Evolutionary conservation across 768 basidiomycete species (phyloP).

Genomic region (Mycena belliarum): DNA sequence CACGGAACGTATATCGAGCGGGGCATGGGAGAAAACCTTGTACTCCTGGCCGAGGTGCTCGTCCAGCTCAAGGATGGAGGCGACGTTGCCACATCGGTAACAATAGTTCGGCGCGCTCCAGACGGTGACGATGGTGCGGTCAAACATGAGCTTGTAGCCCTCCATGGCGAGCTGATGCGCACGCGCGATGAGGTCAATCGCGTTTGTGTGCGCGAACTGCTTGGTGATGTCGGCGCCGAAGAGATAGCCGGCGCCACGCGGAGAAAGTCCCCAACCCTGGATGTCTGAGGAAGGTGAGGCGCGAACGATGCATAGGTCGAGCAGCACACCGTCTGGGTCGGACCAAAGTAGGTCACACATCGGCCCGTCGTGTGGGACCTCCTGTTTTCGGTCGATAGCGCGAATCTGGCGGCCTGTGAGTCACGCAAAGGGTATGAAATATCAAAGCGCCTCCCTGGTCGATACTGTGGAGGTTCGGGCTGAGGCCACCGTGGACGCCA

Average conservation of each 20-base stretch:
- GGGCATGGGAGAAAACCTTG: constrained; percentile 92
- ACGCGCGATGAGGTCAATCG: constrained; percentile 91
- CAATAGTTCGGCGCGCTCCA: constrained; percentile 99
- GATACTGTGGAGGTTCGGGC: constrained; percentile 81
- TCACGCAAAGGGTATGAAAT: neutral
- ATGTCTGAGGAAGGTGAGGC: constrained; percentile 56
- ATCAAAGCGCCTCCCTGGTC: constrained; percentile 70
- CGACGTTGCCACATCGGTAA: constrained; percentile 95
- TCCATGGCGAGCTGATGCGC: constrained; percentile 99
- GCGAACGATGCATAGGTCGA: neutral
- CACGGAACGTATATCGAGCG: constrained; percentile 79
- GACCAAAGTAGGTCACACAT: constrained; percentile 99
- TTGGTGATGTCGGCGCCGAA: constrained; percentile 94
- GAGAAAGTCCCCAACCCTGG: constrained; percentile 92
- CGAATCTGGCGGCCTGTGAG: constrained; percentile 63
- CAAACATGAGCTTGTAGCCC: constrained; percentile 97
- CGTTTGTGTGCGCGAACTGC: constrained; percentile 86
- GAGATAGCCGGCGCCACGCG: constrained; percentile 94
- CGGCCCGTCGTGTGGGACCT: constrained; percentile 96
- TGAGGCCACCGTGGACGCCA: constrained; percentile 96
- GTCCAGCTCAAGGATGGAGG: constrained; percentile 91
- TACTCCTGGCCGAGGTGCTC: constrained; percentile 93
- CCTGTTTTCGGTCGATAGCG: constrained; percentile 92
- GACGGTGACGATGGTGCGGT: constrained; percentile 91
- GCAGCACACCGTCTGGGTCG: constrained; percentile 90